Base-by-base conservation (phyloP, 1,139 yeast species). In the Wickerhamomyces sp. region DNA sequence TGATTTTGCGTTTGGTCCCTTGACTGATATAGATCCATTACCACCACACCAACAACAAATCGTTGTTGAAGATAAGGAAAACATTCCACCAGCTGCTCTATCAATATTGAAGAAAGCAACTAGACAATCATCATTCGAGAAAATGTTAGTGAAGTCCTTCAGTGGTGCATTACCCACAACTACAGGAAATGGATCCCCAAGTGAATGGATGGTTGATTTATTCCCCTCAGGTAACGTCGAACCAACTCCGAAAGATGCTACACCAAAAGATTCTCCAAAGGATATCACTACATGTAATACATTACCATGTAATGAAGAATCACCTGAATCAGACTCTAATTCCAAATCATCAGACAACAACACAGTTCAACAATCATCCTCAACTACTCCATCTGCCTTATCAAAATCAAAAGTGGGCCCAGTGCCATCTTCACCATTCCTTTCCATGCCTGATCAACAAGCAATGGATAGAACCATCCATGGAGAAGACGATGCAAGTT, bases 21-120 rank as follows among this genome's bases (percentile, higher is more conserved):
- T 76, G 50, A 76, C 81, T 4, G 81, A 76, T 53, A 75, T 76
- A 34, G 81, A 76, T 58, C 76, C 76, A 4, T 60, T 57, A 40
- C 61, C 59, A 18, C 55, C 49, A 30, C 50, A 46, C 27, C 35
- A 18, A 11, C 34, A 29, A 27, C 33, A 34, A 14, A 7, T 9
- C 36, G 26, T 38, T 27, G 29, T 47, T 10, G 58, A 52, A 32
- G 53, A 58, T 44, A 60, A 62, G 45, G 64, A 61, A 45, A 62
- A 62, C 39, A 44, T 61, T 15, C 64, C 64, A 42, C 66, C 65
- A 30, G n/a, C 42, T 27, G 45, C 47, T 6, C 36, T 49, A 2
- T 39, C 54, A 6, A 46, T 54, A 5, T 5, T 18, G 14, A 53
- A 53, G 41, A 40, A 39, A 37, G 57, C 58, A 3, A 46, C 58